Evolutionary conservation across 2,329 filamentous ascomycete genomes (phyloP), one percentile per base, ranked within the genome.

Genomic region (Plenodomus biglobosus): DNA sequence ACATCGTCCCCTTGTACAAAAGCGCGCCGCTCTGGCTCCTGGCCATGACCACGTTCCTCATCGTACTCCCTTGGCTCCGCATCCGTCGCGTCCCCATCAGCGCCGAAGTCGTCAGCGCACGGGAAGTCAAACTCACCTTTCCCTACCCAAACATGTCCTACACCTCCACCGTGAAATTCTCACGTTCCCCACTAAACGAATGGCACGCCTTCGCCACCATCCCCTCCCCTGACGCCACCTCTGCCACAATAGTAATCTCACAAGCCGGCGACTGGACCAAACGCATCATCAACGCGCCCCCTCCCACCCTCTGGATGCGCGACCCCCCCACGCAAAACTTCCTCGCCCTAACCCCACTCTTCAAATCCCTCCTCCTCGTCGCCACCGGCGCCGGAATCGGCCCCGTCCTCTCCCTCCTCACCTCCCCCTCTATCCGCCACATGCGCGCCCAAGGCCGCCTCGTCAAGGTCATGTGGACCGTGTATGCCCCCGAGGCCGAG

Each of bases 51-150:
- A 89, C 88, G 1, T 64, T 79, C 40, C 81, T 85, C 57, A 80
- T 92, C 57, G 75, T 86, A 42, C 83, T 86, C 38, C 87, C 90
- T 0, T 95, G 89, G 88, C 66, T 86, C 1, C 80, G 83, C 53
- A 81, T 94, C 18, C 82, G 86, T 45, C 84, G 82, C 55, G 82
- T 89, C 32, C 72, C 76, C 11, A 85, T 92, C 46, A 73, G 79
- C 17, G 75, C 85, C 7, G 82, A 89, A 62, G 73, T 78, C 3
- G 80, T 94, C 15, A 92, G 88, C 0, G 68, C 79, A 30, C 88
- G 91, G 70, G 88, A 88, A 42, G 75, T 88, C 34, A 81, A 86
- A 37, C 78, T 94, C 17, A 83, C 87, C 64, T 69, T 66, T 40
- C 58, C 61, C 3, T 56, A 58, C 48, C n/a, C 43, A 4, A 17